Base-by-base conservation (phyloP, 2,329 filamentous ascomycete species). In the Colletotrichum lentis region DNA sequence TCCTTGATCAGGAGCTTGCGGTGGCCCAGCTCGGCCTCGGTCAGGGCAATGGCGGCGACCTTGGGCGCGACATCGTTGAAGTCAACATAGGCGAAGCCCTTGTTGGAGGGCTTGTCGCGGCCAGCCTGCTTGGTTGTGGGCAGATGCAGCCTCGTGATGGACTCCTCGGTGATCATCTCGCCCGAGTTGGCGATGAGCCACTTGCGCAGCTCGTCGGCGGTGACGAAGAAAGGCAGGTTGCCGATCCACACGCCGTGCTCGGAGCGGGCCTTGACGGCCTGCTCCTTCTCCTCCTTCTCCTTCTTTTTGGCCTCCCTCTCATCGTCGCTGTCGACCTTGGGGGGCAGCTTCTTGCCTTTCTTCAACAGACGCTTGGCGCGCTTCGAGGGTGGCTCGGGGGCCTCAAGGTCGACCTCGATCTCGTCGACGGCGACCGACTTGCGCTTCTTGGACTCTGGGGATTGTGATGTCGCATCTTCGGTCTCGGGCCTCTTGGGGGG, bases 11-110 rank as follows among this genome's bases (percentile, higher is more conserved):
- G 85, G 27, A 98, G 87, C 69, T 90, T 90, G 61, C 96, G 90
- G 20, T 92, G 91, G 49, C 84, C 81, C 59, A 97, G 82, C 60
- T 94, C 86, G 49, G 90, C 91, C 80, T 99, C 96, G n/a, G 92
- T 96, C 47, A 97, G 83, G 2, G 88, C 90, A 71, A 97, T 86
- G 54, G 94, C 94, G n/a, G 90, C 88, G 41, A 93, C 83, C 74
- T 94, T 86, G 50, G 89, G 86, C n/a, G 80, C 81, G 47, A 90
- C 86, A 27, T 86, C 90, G 53, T 88, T 83, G 76, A 99, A 97
- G 77, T 99, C 96, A 71, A 99, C 89, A 76, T 99, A 99, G 62
- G 96, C 96, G 76, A 97, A 99, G 18, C 96, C 96, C 80, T 91
- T 95, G 82, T 98, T 99, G 73, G 80, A 73, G 84, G 79, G 79